Evolutionary conservation across 805 yeast species (phyloP), one percentile per base, ranked within the genome.

Genomic region (Ogataea pignaliae): DNA sequence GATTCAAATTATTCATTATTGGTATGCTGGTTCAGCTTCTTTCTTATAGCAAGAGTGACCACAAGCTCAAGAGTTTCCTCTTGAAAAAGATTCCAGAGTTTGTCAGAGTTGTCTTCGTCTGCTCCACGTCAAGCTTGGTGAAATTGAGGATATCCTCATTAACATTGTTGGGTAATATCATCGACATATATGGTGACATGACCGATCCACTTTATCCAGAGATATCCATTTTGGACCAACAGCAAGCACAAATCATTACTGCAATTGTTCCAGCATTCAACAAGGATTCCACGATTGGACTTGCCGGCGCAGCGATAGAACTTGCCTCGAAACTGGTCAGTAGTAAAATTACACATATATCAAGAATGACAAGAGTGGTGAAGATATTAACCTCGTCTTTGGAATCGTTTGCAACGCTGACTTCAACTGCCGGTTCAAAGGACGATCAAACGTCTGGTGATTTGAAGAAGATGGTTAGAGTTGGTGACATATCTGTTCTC

Each of bases 191-290:
- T 62, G 81, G 88, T 0, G 72, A 73, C 21, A 63, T 80, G 39
- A 75, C 70, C 10, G 96, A 86, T 58, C 88, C 91, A 0, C 74
- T 85, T 28, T 83, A 81, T 53, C 83, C 87, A 0, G 80, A 81
- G 3, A 75, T 76, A 13, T 76, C 91, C 0, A 71, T 89, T 10
- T 66, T 91, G 36, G 96, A 87, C 52, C 97, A 90, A 63, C 96
- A 86, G 56, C 97, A 93, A 56, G 98, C 98, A 0, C 97, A 88
- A 54, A 87, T 93, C 10, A 83, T 87, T 10, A 83, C 96, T 45
- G 95, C 98, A 0, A 71, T 91, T 44, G 76, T 88, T 39, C 96
- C 97, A 0, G 88, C 95, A 10, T 91, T 93, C 65, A 75, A 75
- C 30, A 69, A 75, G 3, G 90, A 82, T 15, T 82, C 89, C 44